These are phyloP conservation scores for Mediolabrus comicus DNA, from an alignment of 108 stramenopile genomes.

Conservation along the genomic window DNA sequence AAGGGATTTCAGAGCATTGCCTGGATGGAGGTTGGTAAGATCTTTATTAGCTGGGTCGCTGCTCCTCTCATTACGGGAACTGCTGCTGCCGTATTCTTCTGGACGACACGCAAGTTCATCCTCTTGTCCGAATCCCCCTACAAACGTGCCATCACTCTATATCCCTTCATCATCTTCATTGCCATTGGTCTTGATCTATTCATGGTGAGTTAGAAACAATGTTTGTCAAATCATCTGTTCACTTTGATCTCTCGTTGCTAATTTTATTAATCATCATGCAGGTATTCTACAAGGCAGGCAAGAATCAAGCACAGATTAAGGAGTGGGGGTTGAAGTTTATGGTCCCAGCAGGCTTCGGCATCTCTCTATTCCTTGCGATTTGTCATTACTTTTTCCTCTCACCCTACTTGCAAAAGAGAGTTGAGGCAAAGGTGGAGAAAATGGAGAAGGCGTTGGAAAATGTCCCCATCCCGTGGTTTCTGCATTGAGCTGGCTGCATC, in stretches of 20 bases:
- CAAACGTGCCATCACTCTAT: conserved; percentile 40
- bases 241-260: too few relatives aligned
- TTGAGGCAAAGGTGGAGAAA: conserved; percentile 8
- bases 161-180: conserved; percentile 51
- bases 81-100: conserved; percentile 44
- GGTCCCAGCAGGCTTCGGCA: background rate
- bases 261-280: too few relatives aligned
- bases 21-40: conserved; percentile 38
- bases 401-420: conserved; percentile 4
- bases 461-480: conserved; percentile 56
- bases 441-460: background rate
- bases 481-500: conserved; percentile 59
- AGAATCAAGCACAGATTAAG: conserved; percentile 2
- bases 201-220: too few relatives aligned
- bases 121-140: conserved; percentile 39
- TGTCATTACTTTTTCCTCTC: background rate
- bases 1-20: conserved; percentile 43
- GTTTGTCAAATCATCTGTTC: too few relatives aligned
- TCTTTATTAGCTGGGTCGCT: conserved; percentile 60
- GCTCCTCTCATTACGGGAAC: conserved; percentile 54
- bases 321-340: conserved; percentile 7
- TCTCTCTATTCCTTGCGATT: conserved; percentile 8
- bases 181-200: conserved; percentile 50
- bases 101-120: conserved; percentile 14
- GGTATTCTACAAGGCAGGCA: conserved; percentile 46